These are phyloP conservation scores for Tolypocladium ovalisporum DNA, from an alignment of 2,329 filamentous ascomycete species.

Conservation along the genomic window DNA sequence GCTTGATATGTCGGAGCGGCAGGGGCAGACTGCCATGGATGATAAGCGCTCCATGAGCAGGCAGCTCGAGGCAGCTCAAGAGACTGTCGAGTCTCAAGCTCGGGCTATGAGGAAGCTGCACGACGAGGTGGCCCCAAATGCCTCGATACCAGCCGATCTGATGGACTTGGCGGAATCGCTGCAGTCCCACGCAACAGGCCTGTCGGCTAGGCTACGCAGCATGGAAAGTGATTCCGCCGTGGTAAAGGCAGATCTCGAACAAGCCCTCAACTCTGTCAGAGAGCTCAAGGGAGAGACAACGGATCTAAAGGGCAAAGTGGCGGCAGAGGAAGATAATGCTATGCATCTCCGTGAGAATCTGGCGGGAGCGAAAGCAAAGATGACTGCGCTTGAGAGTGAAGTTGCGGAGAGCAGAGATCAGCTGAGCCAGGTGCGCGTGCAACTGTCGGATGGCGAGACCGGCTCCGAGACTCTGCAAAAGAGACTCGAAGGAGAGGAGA, in stretches of 20 bases:
- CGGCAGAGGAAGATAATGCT: conserved; percentile 38
- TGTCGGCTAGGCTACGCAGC: conserved; percentile 48
- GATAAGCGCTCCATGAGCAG: conserved; percentile 39
- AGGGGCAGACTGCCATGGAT: conserved; percentile 44
- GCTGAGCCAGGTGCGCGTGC: conserved; percentile 54
- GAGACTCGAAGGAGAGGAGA: conserved; percentile 65
- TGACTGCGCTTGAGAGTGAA: conserved; percentile 42
- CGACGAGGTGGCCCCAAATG: conserved; percentile 42
- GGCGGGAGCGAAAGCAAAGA: conserved; percentile 42
- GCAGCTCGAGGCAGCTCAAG: conserved; percentile 38
- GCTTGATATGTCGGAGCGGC: conserved; percentile 45
- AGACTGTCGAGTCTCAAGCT: conserved; percentile 39
- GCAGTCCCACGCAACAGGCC: conserved; percentile 43
- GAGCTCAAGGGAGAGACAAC: conserved; percentile 49
- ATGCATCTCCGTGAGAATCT: conserved; percentile 43
- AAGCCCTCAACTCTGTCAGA: conserved; percentile 41
- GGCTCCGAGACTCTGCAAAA: conserved; percentile 70
- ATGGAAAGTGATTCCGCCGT: conserved; percentile 49
- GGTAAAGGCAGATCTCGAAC: conserved; percentile 52
- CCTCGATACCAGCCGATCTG: conserved; percentile 43
- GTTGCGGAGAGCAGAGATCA: conserved; percentile 57
- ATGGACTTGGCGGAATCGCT: conserved; percentile 49
- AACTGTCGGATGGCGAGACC: conserved; percentile 72
- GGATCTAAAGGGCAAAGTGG: conserved; percentile 38
- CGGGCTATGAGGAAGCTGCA: conserved; percentile 48